A percentile compares a stretch with the other conserved stretches of the same genome.
Conservation (phyloP, 192 early-diverging fungal genomes). For the Backusella morwellensis region DNA sequence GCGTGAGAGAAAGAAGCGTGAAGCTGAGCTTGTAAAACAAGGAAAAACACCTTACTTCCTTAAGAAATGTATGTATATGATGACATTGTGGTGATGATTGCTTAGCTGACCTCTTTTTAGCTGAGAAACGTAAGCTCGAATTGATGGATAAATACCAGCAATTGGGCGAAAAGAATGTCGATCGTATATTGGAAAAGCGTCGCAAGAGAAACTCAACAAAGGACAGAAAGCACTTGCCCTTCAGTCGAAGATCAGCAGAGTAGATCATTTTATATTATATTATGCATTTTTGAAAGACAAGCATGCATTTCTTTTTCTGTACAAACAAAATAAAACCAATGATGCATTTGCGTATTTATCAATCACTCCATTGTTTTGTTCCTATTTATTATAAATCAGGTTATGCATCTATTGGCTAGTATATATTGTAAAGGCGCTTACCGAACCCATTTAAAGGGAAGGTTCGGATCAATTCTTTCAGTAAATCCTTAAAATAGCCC, state of each 20-base stretch:
- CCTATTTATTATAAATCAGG: not conserved
- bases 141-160: constrained; percentile 83
- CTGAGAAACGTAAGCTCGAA: constrained; percentile 81
- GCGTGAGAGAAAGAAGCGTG: constrained; percentile 77
- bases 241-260: constrained; percentile 34
- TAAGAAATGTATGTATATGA: constrained; percentile 69
- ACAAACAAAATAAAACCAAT: not conserved
- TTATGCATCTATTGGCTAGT: no score
- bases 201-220: constrained; percentile 92
- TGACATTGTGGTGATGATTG: not conserved
- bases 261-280: constrained; percentile 33
- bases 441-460: constrained; percentile 30
- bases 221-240: constrained; percentile 70
- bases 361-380: not conserved
- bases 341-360: not conserved
- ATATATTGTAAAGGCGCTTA: constrained; percentile 58
- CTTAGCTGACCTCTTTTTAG: constrained; percentile 25
- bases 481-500: no score
- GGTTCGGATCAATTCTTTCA: not conserved
- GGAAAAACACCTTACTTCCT: constrained; percentile 96
- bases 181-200: constrained; percentile 88
- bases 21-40: constrained; percentile 73
- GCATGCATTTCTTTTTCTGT: not conserved
- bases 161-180: constrained; percentile 71
- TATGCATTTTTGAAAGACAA: not conserved